These are phyloP conservation scores for Salvia rosmarinus DNA, from an alignment of 257 asterid genomes.

Conservation along the genomic window DNA sequence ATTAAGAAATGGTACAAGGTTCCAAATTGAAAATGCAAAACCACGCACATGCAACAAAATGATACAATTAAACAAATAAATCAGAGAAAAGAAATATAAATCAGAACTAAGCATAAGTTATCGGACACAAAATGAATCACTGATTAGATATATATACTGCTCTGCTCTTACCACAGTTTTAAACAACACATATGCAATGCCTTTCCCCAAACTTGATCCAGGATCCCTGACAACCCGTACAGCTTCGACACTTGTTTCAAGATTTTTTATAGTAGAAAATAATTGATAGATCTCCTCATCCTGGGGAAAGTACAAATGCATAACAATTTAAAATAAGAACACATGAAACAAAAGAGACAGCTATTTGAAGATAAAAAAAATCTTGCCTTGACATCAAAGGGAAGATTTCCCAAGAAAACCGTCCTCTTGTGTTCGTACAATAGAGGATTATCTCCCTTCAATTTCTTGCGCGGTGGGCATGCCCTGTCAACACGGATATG, in stretches of 20 bases:
- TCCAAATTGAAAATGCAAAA: not conserved
- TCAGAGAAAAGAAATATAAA: not conserved
- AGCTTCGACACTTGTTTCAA: slow-evolving; percentile 80
- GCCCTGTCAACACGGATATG: slow-evolving; percentile 97
- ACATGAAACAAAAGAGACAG: not conserved
- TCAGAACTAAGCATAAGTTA: not conserved
- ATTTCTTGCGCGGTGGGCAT: slow-evolving; percentile 96
- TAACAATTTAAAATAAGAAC: slow-evolving; percentile 22
- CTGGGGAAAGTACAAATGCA: slow-evolving; percentile 43
- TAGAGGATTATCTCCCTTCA: slow-evolving; percentile 67
- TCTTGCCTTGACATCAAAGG: slow-evolving; percentile 88
- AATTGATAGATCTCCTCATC: slow-evolving; percentile 89
- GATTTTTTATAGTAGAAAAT: slow-evolving; percentile 63
- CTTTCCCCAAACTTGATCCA: slow-evolving; percentile 89
- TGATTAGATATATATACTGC: slow-evolving; percentile 12
- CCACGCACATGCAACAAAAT: slow-evolving; percentile 1
- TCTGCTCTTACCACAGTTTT: slow-evolving; percentile 78
- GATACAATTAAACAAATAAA: not conserved
- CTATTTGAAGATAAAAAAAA: slow-evolving; percentile 24
- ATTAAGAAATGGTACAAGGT: not conserved
- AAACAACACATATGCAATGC: slow-evolving; percentile 88
- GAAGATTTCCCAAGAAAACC: slow-evolving; percentile 88
- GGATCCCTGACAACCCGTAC: slow-evolving; percentile 91
- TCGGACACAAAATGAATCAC: not conserved
- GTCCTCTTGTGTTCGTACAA: slow-evolving; percentile 84